Base-by-base conservation (phyloP, 371 early-diverging fungal species). In the Conidiobolus incongruus region DNA sequence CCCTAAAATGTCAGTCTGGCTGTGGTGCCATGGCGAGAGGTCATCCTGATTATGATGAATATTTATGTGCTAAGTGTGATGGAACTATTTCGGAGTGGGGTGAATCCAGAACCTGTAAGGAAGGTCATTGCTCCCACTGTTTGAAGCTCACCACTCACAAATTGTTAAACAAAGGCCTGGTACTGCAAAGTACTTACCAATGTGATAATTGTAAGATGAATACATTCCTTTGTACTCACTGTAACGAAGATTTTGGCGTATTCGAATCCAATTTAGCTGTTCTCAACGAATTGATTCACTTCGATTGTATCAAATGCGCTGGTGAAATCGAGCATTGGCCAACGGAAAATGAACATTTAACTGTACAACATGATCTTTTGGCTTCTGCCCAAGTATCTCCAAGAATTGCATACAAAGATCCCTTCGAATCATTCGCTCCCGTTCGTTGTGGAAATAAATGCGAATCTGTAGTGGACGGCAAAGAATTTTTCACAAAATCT, bases 401-500 rank as follows among this genome's bases (percentile, higher is more conserved):
- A n/a, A n/a, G n/a, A n/a, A n/a, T n/a, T n/a, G n/a, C n/a, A n/a
- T 39, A 39, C 23, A 15, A 39, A 23, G 20, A 39, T 26, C 39
- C 39, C 7, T 39, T 39, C n/a, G 39, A 39, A 23, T 39, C 39
- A 17, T 39, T 39, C n/a, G 39, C 39, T 26, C 20, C n/a, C 12
- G 39, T 39, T n/a, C 17, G 39, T 11, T 17, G 20, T 7, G 20
- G 21, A 12, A 23, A 19, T 12, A 21, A 15, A 6, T 39, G 39
- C n/a, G 39, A 39, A 21, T 15, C 39, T 7, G 12, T 39, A 11
- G 39, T 39, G 17, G 39, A 39, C n/a, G 39, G 39, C 39, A 23
- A 39, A 26, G 39, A 39, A 12, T 39, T 39, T 23, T 39, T 15
- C n/a, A 15, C 17, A 11, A 17, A 23, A 17, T 19, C 20, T 23